Conservation (phyloP, 2,329 filamentous ascomycete species). For the Orbilia blumenaviensis region DNA sequence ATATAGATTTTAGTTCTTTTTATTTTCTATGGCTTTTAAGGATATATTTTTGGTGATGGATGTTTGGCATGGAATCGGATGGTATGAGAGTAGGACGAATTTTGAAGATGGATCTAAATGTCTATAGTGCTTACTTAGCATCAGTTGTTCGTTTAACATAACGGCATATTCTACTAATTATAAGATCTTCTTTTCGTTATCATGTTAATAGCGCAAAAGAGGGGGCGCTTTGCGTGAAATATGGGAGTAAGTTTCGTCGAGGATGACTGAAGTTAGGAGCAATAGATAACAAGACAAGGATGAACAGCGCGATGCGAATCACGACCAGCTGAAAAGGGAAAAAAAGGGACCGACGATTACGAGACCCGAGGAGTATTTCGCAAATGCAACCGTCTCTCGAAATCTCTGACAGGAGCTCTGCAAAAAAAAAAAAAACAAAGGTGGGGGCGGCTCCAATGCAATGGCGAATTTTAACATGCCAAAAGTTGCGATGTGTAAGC, state of each 20-base stretch:
- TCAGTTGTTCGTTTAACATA: constrained; percentile 2
- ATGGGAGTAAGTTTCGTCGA: neutral
- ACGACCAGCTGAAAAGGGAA: neutral
- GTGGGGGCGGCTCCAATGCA: neutral
- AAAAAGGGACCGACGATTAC: neutral
- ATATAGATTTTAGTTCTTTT: constrained; percentile 14
- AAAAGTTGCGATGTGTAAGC: neutral
- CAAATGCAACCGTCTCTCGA: neutral
- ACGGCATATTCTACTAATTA: neutral
- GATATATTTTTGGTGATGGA: neutral
- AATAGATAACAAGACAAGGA: neutral
- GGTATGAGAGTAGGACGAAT: neutral
- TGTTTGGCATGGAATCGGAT: neutral
- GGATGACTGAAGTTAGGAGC: neutral
- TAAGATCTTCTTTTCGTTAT: neutral
- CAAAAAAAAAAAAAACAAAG: too few relatives aligned
- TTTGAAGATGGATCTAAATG: neutral
- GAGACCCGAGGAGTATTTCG: neutral
- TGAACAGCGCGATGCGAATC: neutral
- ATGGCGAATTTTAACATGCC: neutral
- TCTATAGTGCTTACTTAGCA: neutral
- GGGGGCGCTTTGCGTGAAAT: neutral
- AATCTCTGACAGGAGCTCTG: constrained; percentile 12
- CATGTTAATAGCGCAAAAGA: neutral
- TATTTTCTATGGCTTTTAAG: neutral